A percentile compares a stretch with the other conserved stretches of the same genome.
Evolutionary conservation across 257 asterid species (phyloP).

Genomic region (Capsicum pubescens): DNA sequence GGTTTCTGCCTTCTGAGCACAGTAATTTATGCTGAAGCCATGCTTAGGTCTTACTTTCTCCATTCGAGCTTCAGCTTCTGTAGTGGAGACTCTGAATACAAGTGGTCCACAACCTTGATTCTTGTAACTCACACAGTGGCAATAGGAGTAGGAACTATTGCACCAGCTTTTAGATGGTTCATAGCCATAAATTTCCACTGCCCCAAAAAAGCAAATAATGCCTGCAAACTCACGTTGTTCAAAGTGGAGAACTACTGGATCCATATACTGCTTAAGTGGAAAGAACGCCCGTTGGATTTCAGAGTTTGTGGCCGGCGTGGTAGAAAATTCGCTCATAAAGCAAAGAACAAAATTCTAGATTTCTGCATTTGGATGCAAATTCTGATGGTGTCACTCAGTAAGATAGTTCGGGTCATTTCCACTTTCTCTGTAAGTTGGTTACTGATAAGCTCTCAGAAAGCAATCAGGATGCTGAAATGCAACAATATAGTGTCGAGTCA

Average conservation of each 20-base stretch:
- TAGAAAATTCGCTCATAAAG: slow-evolving; percentile 52
- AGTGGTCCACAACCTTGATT: slow-evolving; percentile 72
- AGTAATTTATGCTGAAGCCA: slow-evolving; percentile 58
- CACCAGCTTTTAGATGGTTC: slow-evolving; percentile 79
- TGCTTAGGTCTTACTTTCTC: slow-evolving; percentile 58
- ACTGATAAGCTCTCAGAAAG: slow-evolving; percentile 40
- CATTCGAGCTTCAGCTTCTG: slow-evolving; percentile 66
- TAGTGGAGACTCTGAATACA: slow-evolving; percentile 71
- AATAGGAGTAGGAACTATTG: slow-evolving; percentile 66
- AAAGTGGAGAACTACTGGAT: slow-evolving; percentile 74
- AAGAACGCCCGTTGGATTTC: slow-evolving; percentile 56
- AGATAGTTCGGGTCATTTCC: slow-evolving; percentile 60
- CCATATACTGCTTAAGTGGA: slow-evolving; percentile 45
- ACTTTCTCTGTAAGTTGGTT: slow-evolving; percentile 44
- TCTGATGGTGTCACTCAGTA: slow-evolving; percentile 63
- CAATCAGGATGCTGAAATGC: slow-evolving; percentile 41
- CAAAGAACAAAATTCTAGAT: slow-evolving; percentile 47
- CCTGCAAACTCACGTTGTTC: slow-evolving; percentile 32
- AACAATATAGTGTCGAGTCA: slow-evolving; percentile 32
- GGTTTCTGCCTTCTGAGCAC: slow-evolving; percentile 74
- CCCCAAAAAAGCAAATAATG: slow-evolving; percentile 46
- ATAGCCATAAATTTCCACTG: slow-evolving; percentile 60
- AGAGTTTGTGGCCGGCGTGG: slow-evolving; percentile 47
- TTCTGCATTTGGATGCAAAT: slow-evolving; percentile 61
- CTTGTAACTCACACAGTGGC: slow-evolving; percentile 61